These are phyloP conservation scores for Leptographium wingfieldii DNA, from an alignment of 2,329 filamentous ascomycete species.

Conservation along the genomic window DNA sequence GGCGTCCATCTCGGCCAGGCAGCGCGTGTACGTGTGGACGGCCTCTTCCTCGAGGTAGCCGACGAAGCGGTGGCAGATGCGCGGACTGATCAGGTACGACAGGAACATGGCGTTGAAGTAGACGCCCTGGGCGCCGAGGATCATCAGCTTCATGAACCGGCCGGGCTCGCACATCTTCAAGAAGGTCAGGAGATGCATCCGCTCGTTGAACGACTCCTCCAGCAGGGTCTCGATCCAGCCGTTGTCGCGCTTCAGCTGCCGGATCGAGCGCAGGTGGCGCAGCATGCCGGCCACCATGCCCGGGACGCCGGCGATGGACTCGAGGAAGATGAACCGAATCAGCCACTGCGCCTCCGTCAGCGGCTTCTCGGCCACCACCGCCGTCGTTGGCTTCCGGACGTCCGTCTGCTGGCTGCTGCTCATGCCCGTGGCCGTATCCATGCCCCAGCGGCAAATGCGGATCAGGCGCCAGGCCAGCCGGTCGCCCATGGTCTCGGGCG, in stretches of 20 bases:
- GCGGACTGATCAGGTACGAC: constrained; percentile 73
- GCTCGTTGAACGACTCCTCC: constrained; percentile 83
- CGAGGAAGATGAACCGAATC: constrained; percentile 80
- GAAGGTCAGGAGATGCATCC: constrained; percentile 83
- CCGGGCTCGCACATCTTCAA: constrained; percentile 71
- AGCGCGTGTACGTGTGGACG: constrained; percentile 85
- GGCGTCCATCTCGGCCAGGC: constrained; percentile 73
- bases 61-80: constrained; percentile 87
- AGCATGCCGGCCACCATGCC: constrained; percentile 97
- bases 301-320: constrained; percentile 87
- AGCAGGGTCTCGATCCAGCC: constrained; percentile 92
- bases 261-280: constrained; percentile 71
- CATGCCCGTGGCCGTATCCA: constrained; percentile 69
- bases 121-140: constrained; percentile 84
- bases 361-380: constrained; percentile 40
- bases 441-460: constrained; percentile 61
- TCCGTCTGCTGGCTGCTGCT: constrained; percentile 57
- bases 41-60: constrained; percentile 97
- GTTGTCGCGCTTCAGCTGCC: constrained; percentile 81
- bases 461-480: constrained; percentile 67
- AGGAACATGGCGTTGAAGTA: constrained; percentile 95
- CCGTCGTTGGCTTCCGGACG: constrained; percentile 42
- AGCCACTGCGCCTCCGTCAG: constrained; percentile 82
- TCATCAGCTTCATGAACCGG: constrained; percentile 78
- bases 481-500: constrained; percentile 62